Evolutionary conservation across 805 yeast genomes (phyloP), one percentile per base, ranked within the genome.

Genomic region (Candida stauntonica): DNA sequence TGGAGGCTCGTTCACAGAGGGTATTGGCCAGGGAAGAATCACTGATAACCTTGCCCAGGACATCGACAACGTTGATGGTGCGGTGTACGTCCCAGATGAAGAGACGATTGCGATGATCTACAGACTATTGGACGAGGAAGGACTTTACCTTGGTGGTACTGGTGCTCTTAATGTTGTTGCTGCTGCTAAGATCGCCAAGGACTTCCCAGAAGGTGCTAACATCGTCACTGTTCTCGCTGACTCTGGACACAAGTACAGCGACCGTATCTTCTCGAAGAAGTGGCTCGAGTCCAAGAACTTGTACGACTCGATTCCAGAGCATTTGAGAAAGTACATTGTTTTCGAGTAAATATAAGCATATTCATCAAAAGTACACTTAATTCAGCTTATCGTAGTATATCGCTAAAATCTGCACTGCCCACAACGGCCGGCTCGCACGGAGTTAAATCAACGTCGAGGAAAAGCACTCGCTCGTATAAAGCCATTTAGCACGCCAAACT

Each of bases 1-100:
- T 1, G 97, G 97, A 21, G 77, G 86, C 3, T 83, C 95, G 0
- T 87, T 89, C 61, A 89, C 96, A 20, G 97, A 89, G 65, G 97
- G 97, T 23, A 87, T 89, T 64, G 97, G 97, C 20, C 97, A 89
- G 64, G 96, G 96, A 33, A 74, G 97, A 52, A 82, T 89, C 52
- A 89, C 96, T 5, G 82, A 75, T 46, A 89, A 89, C 61, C 70
- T 89, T 61, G 69, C 68, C 14, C 83, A 77, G 31, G 96, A 86
- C 46, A 65, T 87, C 20, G 81, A 71, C 7, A 60, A 80, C 23
- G 70, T 86, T 26, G 96, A 89, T 57, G 95, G 81, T 50, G 94
- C 96, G 1, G 62, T 85, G 34, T 72, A 75, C 48, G 77, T 89
- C 36, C 76, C 88, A 2, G 97, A 89, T 63, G 82, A 73, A 41